A percentile compares a stretch with the other conserved stretches of the same genome.
Evolutionary conservation across 1,139 yeast species (phyloP).

Genomic region (Hyphopichia fennica): DNA sequence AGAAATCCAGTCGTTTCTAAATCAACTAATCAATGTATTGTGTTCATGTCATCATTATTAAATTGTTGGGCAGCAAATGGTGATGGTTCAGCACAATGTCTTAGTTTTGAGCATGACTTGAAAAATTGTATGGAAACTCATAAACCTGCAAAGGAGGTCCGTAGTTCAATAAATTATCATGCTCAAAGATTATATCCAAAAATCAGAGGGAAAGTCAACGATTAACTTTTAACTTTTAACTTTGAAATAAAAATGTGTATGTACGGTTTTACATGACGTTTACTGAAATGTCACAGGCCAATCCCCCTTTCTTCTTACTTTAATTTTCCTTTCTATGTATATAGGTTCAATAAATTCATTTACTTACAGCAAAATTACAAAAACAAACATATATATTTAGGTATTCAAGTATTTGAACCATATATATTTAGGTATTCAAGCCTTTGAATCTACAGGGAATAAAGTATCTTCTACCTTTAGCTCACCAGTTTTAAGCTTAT

Average conservation of each 20-base stretch:
- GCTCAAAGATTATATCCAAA: slow-evolving; percentile 79
- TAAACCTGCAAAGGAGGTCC: slow-evolving; percentile 46
- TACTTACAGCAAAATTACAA: no score
- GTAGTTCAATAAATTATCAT: slow-evolving; percentile 71
- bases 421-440: background rate
- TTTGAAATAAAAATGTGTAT: no score
- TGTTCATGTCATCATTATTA: slow-evolving; percentile 78
- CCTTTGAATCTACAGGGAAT: background rate
- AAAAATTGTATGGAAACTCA: slow-evolving; percentile 49
- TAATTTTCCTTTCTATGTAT: no score
- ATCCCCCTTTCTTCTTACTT: no score
- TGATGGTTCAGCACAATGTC: slow-evolving; percentile 72
- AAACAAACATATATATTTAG: no score
- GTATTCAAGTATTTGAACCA: background rate
- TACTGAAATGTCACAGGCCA: no score
- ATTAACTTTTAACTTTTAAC: no score
- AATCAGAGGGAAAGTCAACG: slow-evolving; percentile 74
- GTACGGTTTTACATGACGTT: no score
- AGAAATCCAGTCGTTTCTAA: slow-evolving; percentile 61
- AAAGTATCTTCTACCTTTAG: slow-evolving; percentile 7
- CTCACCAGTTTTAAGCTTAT: slow-evolving; percentile 17
- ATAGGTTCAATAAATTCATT: background rate
- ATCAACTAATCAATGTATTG: slow-evolving; percentile 70
- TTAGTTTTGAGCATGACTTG: slow-evolving; percentile 54
- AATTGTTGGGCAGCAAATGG: slow-evolving; percentile 98